phyloP scores from a whole-genome alignment of 2,329 filamentous ascomycete genomes.

The Aureobasidium sp. region DNA sequence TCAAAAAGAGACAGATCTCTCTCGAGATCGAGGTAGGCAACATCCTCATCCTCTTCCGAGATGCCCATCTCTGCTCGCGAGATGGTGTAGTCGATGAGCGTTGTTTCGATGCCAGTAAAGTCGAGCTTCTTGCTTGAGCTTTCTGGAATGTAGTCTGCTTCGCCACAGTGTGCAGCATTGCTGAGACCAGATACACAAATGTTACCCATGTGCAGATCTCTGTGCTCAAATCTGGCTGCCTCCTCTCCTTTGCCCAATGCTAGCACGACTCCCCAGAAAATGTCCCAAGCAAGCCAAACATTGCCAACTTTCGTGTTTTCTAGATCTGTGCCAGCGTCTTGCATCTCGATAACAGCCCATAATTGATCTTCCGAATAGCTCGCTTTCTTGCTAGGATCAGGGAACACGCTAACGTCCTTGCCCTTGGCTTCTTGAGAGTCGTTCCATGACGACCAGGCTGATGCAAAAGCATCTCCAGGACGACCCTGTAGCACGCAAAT shows the following conservation, averaged over 20 bases:
- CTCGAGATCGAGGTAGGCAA: slow-evolving; percentile 42
- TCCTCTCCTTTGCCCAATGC: slow-evolving; percentile 56
- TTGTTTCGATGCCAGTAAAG: slow-evolving; percentile 52
- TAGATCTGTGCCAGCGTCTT: slow-evolving; percentile 55
- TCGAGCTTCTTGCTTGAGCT: slow-evolving; percentile 35
- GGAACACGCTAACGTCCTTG: slow-evolving; percentile 43
- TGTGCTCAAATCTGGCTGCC: slow-evolving; percentile 56
- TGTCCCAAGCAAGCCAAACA: slow-evolving; percentile 45
- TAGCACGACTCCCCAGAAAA: slow-evolving; percentile 61
- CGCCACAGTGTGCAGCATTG: slow-evolving; percentile 20
- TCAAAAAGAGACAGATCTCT: slow-evolving; percentile 39
- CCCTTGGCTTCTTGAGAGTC: slow-evolving; percentile 33
- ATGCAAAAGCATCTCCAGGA: slow-evolving; percentile 45
- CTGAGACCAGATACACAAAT: slow-evolving; percentile 44
- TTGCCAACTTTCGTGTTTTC: slow-evolving; percentile 27
- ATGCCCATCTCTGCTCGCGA: slow-evolving; percentile 49
- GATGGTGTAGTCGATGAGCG: slow-evolving; percentile 62
- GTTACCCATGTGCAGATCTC: slow-evolving; percentile 61
- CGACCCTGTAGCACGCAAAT: slow-evolving; percentile 52
- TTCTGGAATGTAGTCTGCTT: slow-evolving; percentile 21
- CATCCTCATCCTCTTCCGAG: slow-evolving; percentile 22
- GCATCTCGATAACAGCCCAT: slow-evolving; percentile 61
- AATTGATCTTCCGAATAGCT: slow-evolving; percentile 51
- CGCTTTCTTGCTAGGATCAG: slow-evolving; percentile 48
- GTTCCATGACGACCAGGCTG: slow-evolving; percentile 42